These are phyloP conservation scores for Termitomyces sp. DNA, from an alignment of 768 basidiomycete species.

Conservation along the genomic window DNA sequence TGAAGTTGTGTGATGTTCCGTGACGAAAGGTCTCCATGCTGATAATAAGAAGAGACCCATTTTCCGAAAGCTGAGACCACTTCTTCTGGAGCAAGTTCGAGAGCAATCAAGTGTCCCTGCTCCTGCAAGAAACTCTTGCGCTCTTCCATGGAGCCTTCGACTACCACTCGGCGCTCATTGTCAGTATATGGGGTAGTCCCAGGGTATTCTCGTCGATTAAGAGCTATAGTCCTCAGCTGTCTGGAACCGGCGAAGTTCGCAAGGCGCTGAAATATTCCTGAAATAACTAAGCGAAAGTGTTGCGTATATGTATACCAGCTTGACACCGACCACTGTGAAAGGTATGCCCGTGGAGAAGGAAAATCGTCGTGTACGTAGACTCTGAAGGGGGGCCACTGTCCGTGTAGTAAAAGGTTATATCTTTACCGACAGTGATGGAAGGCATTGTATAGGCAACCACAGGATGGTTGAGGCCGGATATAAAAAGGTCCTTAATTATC, in stretches of 20 bases:
- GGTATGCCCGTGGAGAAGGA: conserved; percentile 25
- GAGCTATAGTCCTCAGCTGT: conserved; percentile 19
- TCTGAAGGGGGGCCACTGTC: conserved; percentile 20
- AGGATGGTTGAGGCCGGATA: not conserved
- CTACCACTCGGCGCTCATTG: conserved; percentile 16
- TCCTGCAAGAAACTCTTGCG: conserved; percentile 15
- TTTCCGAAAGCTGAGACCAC: not conserved
- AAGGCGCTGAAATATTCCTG: conserved; percentile 21
- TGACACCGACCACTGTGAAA: not conserved
- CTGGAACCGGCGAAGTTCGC: conserved; percentile 11
- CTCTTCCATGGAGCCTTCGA: conserved; percentile 12
- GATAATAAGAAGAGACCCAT: conserved; percentile 7
- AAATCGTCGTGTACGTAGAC: conserved; percentile 17
- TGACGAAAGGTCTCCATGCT: not conserved
- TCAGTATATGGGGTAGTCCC: conserved; percentile 23
- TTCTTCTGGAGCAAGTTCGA: conserved; percentile 9
- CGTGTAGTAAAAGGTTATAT: conserved; percentile 18
- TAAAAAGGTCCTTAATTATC: not conserved
- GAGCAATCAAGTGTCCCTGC: conserved; percentile 23
- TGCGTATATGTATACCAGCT: conserved; percentile 8
- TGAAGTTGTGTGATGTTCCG: not conserved
- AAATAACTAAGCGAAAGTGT: not conserved
- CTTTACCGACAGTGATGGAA: not conserved
- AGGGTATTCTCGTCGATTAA: conserved; percentile 30
- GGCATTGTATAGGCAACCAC: not conserved